Base-by-base conservation (phyloP, 495 filamentous ascomycete genomes). In the Aspergillus egyptiacus region DNA sequence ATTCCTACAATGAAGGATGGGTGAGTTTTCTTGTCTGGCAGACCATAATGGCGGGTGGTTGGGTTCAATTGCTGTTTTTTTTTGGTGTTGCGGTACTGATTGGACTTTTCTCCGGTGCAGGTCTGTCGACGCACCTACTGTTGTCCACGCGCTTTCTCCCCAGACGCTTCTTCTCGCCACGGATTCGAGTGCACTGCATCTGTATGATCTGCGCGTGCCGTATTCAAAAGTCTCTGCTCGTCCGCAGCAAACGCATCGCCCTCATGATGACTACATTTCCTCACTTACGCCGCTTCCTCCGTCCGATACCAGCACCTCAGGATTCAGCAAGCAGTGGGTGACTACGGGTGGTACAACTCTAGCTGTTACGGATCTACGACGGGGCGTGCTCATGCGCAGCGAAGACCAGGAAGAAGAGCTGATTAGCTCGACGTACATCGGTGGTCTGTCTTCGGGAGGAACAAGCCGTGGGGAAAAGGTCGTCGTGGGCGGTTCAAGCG, bases 331-430 rank as follows among this genome's bases (percentile, higher is more conserved):
- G 59, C 91, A 96, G 65, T 97, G 88, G 83, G 76, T 96, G 18
- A 88, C 83, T 5, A 96, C 91, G 0, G 94, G 93, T 33, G 90
- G 88, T 19, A 89, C 86, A 1, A 96, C 90, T 1, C 69, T 97
- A 13, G 87, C 88, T 7, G 81, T 96, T 28, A 91, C 89, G 1
- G 93, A 98, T 68, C 71, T 95, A 6, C 80, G 93, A 18, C 73
- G 83, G 25, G 88, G 88, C 5, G 86, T 95, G 1, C 65, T 96
- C 9, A 82, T 89, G 15, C 81, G 81, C 42, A 94, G 87, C 53
- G 93, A 95, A 60, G 87, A 96, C 58, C 90, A 96, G 58, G 93
- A 90, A 53, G 93, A 96, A 48, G 93, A 97, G 64, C 64, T 96
- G 47, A 76, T 96, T 11, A 86, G 84, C 62, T 86, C 85, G 1